phyloP scores from a whole-genome alignment of 192 early-diverging fungal genomes.

The Backusella tuberculispora region DNA sequence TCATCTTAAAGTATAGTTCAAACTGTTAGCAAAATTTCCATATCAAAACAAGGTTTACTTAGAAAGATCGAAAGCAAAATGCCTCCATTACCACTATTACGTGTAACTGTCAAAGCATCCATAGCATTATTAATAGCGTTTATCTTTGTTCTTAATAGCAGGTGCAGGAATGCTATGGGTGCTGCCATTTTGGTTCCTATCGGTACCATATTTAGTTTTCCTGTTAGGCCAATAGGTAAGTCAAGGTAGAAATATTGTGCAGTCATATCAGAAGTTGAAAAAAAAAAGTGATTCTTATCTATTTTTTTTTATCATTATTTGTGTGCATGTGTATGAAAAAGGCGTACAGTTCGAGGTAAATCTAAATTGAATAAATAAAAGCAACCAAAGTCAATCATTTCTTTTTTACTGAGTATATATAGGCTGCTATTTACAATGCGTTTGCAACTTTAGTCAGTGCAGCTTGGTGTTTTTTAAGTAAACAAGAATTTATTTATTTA shows the following conservation, averaged over 20 bases:
- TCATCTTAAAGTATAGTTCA: neutral
- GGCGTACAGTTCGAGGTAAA: slow-evolving; percentile 37
- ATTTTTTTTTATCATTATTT: neutral
- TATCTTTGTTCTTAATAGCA: slow-evolving; percentile 16
- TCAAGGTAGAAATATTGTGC: neutral
- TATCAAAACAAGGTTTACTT: neutral
- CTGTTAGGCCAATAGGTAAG: slow-evolving; percentile 27
- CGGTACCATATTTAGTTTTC: slow-evolving; percentile 29
- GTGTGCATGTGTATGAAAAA: neutral
- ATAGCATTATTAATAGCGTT: slow-evolving; percentile 25
- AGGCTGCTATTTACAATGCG: slow-evolving; percentile 14
- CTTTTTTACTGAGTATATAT: neutral
- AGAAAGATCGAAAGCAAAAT: neutral
- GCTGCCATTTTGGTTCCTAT: slow-evolving; percentile 17
- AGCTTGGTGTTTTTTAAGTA: slow-evolving; percentile 31
- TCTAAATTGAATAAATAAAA: neutral
- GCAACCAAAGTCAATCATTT: neutral
- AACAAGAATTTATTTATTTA: neutral
- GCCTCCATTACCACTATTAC: slow-evolving; percentile 17
- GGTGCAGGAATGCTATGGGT: slow-evolving; percentile 12
- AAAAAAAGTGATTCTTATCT: neutral
- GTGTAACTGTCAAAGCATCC: slow-evolving; percentile 28
- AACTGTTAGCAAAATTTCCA: neutral
- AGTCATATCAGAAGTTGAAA: neutral
- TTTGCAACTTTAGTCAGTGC: slow-evolving; percentile 20